Percentiles rank a stretch among this genome's conserved stretches.
Conservation (phyloP, 106 monocot species). For the Triglochin maritima region DNA sequence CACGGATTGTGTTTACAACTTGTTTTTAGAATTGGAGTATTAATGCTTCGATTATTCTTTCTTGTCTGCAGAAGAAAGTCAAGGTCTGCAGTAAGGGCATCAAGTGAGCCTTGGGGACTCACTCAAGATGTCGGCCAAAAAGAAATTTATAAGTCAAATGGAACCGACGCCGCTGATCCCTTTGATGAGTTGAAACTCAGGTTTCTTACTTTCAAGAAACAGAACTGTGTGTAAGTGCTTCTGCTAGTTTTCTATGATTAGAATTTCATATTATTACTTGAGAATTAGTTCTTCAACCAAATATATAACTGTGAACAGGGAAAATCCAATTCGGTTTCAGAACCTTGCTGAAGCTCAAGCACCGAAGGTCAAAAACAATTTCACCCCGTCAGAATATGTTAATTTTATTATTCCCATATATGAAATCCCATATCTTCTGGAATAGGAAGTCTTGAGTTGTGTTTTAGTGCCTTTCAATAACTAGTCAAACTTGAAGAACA, state of each 20-base stretch:
- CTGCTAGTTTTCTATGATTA: not conserved
- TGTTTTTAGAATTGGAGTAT: too few species aligned
- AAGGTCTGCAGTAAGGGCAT: slow-evolving; percentile 17
- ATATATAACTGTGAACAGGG: slow-evolving; percentile 39
- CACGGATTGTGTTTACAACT: not conserved
- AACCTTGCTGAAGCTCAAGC: slow-evolving; percentile 67
- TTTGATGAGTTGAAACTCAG: slow-evolving; percentile 64
- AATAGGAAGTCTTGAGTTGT: not conserved
- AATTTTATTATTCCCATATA: not conserved
- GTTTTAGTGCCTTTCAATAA: too few species aligned
- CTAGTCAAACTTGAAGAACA: not conserved
- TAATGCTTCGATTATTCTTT: too few species aligned
- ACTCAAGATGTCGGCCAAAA: slow-evolving; percentile 30
- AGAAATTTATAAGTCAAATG: slow-evolving; percentile 18
- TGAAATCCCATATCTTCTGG: not conserved
- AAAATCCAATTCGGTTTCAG: slow-evolving; percentile 48
- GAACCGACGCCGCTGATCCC: slow-evolving; percentile 33
- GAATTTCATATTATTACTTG: slow-evolving; percentile 2
- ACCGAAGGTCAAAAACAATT: slow-evolving; percentile 51
- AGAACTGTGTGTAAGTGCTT: slow-evolving; percentile 56
- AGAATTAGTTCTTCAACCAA: slow-evolving; percentile 2
- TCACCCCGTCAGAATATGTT: not conserved
- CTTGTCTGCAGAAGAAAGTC: slow-evolving; percentile 31
- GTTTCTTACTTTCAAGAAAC: slow-evolving; percentile 63
- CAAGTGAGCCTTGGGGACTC: slow-evolving; percentile 32